These are phyloP conservation scores for Rhododendron kiyosumense DNA, from an alignment of 148 eudicot genomes.

Conservation along the genomic window DNA sequence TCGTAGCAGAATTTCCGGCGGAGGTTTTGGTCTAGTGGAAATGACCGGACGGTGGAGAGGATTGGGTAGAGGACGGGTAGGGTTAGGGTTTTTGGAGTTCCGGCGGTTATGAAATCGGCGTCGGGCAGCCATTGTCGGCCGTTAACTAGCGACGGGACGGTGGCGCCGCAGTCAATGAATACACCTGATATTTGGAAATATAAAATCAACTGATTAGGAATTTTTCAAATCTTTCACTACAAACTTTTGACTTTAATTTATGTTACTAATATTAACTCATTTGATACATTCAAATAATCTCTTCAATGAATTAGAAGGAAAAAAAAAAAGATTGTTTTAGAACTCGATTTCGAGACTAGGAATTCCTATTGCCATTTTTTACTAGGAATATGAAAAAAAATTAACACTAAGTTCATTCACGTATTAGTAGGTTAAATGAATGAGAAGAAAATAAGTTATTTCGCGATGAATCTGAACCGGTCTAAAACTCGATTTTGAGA, in stretches of 20 bases:
- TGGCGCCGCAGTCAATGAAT: constrained; percentile 69
- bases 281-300: too few species aligned
- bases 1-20: constrained; percentile 72
- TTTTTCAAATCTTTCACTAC: neutral
- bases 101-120: constrained; percentile 34
- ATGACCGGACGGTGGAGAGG: constrained; percentile 66
- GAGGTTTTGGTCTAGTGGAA: constrained; percentile 29
- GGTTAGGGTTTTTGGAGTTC: constrained; percentile 35
- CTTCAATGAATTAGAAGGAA: too few species aligned
- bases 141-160: constrained; percentile 14
- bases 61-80: constrained; percentile 25
- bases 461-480: too few species aligned
- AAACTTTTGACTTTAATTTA: neutral
- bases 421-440: neutral
- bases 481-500: too few species aligned
- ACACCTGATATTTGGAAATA: constrained; percentile 26
- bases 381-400: too few species aligned
- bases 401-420: neutral
- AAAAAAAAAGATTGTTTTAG: too few species aligned
- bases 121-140: constrained; percentile 69
- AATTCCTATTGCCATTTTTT: too few species aligned
- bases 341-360: too few species aligned
- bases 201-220: neutral
- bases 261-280: neutral
- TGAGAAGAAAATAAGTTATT: too few species aligned